These are phyloP conservation scores for Castanea mollissima DNA, from an alignment of 306 rosid genomes.

Conservation along the genomic window DNA sequence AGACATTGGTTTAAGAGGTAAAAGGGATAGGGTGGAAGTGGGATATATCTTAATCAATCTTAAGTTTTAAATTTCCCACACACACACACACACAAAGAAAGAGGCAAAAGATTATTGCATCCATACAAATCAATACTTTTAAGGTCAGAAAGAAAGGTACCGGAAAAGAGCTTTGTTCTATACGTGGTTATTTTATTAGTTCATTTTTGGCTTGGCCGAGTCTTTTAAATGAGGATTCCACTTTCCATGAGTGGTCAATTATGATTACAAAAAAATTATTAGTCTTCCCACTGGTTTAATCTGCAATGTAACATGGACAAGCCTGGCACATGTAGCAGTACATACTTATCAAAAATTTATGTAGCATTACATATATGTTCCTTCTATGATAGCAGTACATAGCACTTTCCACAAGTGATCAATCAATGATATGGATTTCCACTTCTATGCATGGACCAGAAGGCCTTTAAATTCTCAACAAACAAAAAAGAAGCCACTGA, in stretches of 20 bases:
- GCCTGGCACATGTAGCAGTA: neutral
- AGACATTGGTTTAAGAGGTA: neutral
- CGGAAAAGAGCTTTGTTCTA: neutral
- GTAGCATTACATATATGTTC: too few relatives aligned
- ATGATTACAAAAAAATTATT: neutral
- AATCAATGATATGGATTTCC: neutral
- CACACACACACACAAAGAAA: neutral
- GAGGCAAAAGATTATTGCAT: neutral
- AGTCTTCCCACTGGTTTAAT: neutral
- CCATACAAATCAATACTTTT: neutral
- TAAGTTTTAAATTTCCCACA: neutral
- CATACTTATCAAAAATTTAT: too few relatives aligned
- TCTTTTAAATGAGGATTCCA: neutral
- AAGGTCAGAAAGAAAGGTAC: neutral
- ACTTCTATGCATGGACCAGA: conserved; percentile 8
- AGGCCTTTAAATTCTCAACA: neutral
- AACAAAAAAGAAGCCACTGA: conserved; percentile 2
- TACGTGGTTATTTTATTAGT: neutral
- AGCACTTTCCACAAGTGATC: too few relatives aligned
- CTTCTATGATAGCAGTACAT: too few relatives aligned
- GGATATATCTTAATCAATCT: neutral
- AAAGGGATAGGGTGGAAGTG: neutral
- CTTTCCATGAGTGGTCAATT: neutral
- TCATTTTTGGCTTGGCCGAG: neutral
- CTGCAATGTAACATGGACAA: neutral